These are phyloP conservation scores for Sporisorium sorghi DNA, from an alignment of 1,284 basidiomycete genomes.

Conservation along the genomic window DNA sequence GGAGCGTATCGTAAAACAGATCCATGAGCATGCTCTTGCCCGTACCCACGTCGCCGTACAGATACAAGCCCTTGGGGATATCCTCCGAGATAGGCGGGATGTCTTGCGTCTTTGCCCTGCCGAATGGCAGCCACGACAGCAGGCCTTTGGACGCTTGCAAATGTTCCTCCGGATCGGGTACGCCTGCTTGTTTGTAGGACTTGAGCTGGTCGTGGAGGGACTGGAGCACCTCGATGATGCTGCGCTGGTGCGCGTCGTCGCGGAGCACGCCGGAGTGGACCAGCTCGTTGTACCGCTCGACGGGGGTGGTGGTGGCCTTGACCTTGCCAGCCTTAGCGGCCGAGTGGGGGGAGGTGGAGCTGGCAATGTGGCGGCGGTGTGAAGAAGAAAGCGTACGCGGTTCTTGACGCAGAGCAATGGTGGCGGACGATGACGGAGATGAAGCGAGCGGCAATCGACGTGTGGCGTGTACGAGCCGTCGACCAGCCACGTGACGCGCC, in stretches of 20 bases:
- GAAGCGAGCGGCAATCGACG: constrained; percentile 9
- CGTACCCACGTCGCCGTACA: constrained; percentile 97
- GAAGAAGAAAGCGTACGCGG: neutral
- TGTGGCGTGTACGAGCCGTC: constrained; percentile 17
- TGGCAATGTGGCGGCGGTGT: constrained; percentile 7
- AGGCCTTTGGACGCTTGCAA: constrained; percentile 38
- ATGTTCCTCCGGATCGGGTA: constrained; percentile 58
- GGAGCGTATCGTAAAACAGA: constrained; percentile 88
- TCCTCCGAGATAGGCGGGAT: constrained; percentile 70
- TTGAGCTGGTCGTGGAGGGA: constrained; percentile 80
- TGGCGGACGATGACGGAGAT: neutral
- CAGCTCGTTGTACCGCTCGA: constrained; percentile 80
- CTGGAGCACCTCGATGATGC: constrained; percentile 85
- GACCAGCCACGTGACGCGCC: constrained; percentile 28
- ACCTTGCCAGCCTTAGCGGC: constrained; percentile 19
- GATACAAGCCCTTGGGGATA: constrained; percentile 88
- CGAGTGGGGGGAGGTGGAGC: constrained; percentile 11
- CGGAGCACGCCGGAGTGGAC: constrained; percentile 79
- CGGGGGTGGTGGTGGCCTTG: constrained; percentile 71
- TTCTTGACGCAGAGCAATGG: neutral
- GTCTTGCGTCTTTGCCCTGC: constrained; percentile 42
- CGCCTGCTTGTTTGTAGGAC: constrained; percentile 72
- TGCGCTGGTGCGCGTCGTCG: constrained; percentile 84
- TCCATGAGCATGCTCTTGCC: constrained; percentile 98
- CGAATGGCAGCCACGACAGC: constrained; percentile 49